Percentiles rank a stretch among this genome's conserved stretches.
Conservation (phyloP, 371 early-diverging fungal genomes). For the Mortierella sp. region DNA sequence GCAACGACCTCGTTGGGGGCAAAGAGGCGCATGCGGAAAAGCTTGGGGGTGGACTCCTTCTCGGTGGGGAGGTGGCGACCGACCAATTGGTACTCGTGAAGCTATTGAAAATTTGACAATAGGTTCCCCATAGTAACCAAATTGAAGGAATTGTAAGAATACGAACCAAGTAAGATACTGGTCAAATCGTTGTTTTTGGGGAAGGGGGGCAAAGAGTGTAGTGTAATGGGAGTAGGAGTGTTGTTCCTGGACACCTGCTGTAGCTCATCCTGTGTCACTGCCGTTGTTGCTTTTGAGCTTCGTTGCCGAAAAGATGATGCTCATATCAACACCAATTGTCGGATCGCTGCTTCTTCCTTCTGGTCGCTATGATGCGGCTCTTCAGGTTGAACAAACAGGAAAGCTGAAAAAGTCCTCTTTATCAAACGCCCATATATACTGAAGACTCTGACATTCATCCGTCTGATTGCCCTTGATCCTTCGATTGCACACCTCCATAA, state of each 20-base stretch:
- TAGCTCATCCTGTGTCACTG: neutral
- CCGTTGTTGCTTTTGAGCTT: too few relatives aligned
- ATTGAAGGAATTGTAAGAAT: constrained; percentile 26
- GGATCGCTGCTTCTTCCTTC: neutral
- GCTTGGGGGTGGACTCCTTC: constrained; percentile 94
- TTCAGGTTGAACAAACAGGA: neutral
- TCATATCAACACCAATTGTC: neutral
- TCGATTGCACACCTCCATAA: neutral
- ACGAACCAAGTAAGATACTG: constrained; percentile 59
- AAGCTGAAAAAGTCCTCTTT: neutral
- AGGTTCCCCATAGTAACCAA: constrained; percentile 33
- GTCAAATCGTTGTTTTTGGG: constrained; percentile 42
- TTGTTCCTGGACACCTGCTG: neutral
- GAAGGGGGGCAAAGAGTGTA: neutral
- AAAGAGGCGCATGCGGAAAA: constrained; percentile 99
- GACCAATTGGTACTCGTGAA: constrained; percentile 87
- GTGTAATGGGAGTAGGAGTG: neutral
- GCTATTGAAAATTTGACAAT: constrained; percentile 58
- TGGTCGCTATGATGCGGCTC: too few relatives aligned
- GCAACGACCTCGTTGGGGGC: constrained; percentile 99
- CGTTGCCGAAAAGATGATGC: neutral
- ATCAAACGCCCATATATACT: too few relatives aligned
- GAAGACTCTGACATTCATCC: too few relatives aligned
- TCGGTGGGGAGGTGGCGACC: constrained; percentile 94
- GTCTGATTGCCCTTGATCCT: neutral